phyloP scores from a whole-genome alignment of 1,284 basidiomycete species.

The Heliocybe sulcata region DNA sequence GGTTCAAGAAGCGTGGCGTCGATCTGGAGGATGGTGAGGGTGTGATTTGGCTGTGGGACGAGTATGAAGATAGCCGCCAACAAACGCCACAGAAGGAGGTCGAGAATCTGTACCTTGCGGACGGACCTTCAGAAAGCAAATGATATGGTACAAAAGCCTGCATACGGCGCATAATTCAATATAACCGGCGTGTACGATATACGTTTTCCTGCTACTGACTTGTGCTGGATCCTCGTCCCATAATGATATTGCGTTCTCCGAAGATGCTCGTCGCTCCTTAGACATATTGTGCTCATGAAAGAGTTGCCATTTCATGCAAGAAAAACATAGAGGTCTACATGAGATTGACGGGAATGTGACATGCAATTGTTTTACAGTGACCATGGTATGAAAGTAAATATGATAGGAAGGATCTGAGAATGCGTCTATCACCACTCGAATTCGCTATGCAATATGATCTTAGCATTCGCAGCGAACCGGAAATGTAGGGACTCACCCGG shows the following conservation, averaged over 20 bases:
- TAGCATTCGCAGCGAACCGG: neutral
- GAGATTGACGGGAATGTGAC: neutral
- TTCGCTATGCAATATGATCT: conserved; percentile 18
- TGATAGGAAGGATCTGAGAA: neutral
- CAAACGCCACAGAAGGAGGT: neutral
- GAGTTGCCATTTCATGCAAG: neutral
- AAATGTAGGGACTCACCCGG: conserved; percentile 45
- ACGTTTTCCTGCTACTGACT: no score
- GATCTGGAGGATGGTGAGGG: conserved; percentile 47
- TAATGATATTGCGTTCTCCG: no score
- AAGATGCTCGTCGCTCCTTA: neutral
- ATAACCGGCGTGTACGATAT: neutral
- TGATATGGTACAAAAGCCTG: no score
- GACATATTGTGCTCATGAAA: neutral
- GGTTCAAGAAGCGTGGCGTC: conserved; percentile 38
- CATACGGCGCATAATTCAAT: neutral
- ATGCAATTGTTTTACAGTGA: neutral
- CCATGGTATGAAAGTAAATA: neutral
- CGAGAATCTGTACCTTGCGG: no score
- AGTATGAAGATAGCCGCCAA: conserved; percentile 18
- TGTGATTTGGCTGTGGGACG: conserved; percentile 38
- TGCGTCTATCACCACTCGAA: conserved; percentile 27
- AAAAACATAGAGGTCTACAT: neutral
- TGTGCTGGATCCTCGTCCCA: no score
- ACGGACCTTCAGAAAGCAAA: no score